Percentiles rank a stretch among this genome's conserved stretches.
Conservation (phyloP, 2,329 filamentous ascomycete genomes). For the Lachnellula arida region DNA sequence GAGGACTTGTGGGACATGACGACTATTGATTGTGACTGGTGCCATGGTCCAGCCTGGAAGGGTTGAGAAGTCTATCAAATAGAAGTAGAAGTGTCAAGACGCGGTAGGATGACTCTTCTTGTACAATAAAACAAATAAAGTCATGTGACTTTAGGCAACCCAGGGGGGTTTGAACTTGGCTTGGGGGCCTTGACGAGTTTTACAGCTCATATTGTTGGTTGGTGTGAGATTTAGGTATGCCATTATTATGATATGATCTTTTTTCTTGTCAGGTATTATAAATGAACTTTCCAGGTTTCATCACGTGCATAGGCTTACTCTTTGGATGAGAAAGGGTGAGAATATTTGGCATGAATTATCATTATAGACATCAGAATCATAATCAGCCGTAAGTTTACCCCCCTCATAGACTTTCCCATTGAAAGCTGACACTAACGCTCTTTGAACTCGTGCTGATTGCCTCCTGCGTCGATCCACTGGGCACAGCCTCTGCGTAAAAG, state of each 20-base stretch:
- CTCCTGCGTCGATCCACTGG: conserved; percentile 30
- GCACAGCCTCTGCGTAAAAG: conserved; percentile 33
- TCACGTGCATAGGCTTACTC: not conserved
- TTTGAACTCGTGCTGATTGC: conserved; percentile 28
- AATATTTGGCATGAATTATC: not conserved
- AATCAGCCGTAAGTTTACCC: no score
- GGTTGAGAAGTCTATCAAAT: not conserved
- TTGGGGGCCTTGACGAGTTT: not conserved
- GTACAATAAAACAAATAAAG: not conserved
- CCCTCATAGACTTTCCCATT: conserved; percentile 25
- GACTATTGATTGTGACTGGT: not conserved
- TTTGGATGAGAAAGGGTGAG: not conserved
- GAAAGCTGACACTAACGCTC: conserved; percentile 28
- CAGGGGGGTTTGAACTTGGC: not conserved
- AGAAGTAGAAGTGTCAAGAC: not conserved
- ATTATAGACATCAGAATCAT: no score
- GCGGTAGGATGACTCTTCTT: not conserved
- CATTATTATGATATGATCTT: not conserved
- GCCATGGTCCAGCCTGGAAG: not conserved
- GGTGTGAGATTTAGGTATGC: not conserved
- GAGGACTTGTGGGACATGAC: conserved; percentile 3
- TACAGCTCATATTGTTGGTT: no score
- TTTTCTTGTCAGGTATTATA: not conserved
- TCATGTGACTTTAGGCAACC: conserved; percentile 6
- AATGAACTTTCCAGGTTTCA: not conserved